Evolutionary conservation across 2,329 filamentous ascomycete genomes (phyloP).

Genomic region (Fusarium neocosmosporiellum): DNA sequence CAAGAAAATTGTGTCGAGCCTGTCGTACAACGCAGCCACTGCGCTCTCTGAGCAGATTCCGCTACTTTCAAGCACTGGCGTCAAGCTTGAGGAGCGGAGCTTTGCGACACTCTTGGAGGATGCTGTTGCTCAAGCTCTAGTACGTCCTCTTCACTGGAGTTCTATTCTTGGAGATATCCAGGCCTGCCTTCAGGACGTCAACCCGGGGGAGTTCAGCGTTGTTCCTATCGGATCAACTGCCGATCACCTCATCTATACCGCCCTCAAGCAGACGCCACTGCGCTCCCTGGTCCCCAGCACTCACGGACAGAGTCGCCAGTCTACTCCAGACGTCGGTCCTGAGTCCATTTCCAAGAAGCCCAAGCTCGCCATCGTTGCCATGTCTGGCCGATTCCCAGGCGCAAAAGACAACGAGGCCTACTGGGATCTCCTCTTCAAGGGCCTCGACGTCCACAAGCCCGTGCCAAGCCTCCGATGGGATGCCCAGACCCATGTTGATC

Average conservation of each 20-base stretch:
- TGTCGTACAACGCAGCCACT: constrained; percentile 7
- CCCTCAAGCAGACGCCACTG: constrained; percentile 30
- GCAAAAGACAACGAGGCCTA: constrained; percentile 69
- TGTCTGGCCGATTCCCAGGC: constrained; percentile 72
- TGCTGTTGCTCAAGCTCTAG: constrained; percentile 18
- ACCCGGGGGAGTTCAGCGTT: constrained; percentile 12
- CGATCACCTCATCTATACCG: constrained; percentile 36
- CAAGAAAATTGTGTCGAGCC: not conserved
- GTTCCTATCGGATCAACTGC: constrained; percentile 22
- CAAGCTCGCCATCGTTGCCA: constrained; percentile 68
- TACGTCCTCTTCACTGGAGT: constrained; percentile 28
- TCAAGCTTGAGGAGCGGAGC: constrained; percentile 18
- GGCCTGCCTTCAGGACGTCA: not conserved
- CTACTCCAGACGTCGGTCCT: rapidly evolving
- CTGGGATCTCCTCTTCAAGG: constrained; percentile 73
- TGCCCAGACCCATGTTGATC: constrained; percentile 52
- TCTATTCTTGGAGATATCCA: constrained; percentile 22
- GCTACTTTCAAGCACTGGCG: constrained; percentile 13
- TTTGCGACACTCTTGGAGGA: constrained; percentile 27
- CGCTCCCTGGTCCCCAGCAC: constrained; percentile 16
- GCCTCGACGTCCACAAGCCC: constrained; percentile 70
- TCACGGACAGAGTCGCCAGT: rapidly evolving
- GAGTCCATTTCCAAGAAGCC: constrained; percentile 11
- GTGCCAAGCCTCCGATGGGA: constrained; percentile 51
- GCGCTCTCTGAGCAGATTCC: constrained; percentile 10